Evolutionary conservation across 164 flowering plant species (phyloP).

Genomic region (Malania oleifera): DNA sequence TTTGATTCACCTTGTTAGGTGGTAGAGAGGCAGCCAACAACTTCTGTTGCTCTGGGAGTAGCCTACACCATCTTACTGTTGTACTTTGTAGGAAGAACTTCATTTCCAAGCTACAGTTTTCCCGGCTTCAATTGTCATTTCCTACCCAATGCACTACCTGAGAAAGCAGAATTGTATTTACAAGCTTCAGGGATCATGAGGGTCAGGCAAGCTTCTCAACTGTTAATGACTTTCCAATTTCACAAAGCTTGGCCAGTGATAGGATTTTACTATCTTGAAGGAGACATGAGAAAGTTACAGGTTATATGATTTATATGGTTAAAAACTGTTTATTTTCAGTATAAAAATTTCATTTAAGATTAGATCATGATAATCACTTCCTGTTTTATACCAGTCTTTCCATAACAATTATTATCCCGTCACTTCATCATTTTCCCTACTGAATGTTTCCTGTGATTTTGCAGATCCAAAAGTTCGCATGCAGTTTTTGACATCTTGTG

Average conservation of each 20-base stretch:
- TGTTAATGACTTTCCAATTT: neutral
- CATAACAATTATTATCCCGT: neutral
- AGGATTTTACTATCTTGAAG: too few relatives aligned
- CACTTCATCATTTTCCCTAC: neutral
- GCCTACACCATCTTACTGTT: slow-evolving; percentile 1
- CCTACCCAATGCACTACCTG: slow-evolving; percentile 20
- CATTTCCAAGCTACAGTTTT: slow-evolving; percentile 42
- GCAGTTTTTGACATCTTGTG: slow-evolving; percentile 22
- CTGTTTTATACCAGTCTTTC: too few relatives aligned
- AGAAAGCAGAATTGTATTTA: slow-evolving; percentile 40
- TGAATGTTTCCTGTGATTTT: slow-evolving; percentile 5
- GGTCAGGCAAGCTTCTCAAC: slow-evolving; percentile 29
- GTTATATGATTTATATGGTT: too few relatives aligned
- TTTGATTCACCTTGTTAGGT: neutral
- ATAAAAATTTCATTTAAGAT: too few relatives aligned
- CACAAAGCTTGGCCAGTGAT: neutral
- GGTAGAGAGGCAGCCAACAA: neutral
- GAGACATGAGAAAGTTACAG: too few relatives aligned
- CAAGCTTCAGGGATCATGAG: slow-evolving; percentile 29
- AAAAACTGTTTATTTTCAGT: too few relatives aligned
- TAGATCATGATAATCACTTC: too few relatives aligned
- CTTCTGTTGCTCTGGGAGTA: neutral
- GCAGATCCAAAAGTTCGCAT: slow-evolving; percentile 42
- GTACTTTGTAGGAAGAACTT: slow-evolving; percentile 44
- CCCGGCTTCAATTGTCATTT: slow-evolving; percentile 54